These are phyloP conservation scores for Sclerotinia borealis DNA, from an alignment of 2,329 filamentous ascomycete species.

Conservation along the genomic window DNA sequence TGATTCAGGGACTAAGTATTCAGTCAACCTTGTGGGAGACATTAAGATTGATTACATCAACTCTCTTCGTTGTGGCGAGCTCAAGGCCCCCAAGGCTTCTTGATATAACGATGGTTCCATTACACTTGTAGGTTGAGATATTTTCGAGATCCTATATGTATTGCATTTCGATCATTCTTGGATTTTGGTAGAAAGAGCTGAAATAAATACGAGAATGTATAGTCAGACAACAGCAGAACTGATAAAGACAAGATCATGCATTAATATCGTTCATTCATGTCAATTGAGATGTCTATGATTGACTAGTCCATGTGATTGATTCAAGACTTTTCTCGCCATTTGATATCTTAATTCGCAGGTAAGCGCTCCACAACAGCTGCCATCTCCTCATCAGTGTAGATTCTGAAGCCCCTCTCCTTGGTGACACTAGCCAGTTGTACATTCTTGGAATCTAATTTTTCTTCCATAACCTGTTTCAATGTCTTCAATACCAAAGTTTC, in stretches of 20 bases:
- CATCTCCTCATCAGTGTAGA: conserved; percentile 99
- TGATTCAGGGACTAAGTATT: not conserved
- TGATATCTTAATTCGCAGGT: conserved; percentile 50
- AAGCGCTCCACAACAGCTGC: conserved; percentile 81
- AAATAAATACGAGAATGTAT: not conserved
- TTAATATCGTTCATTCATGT: conserved; percentile 12
- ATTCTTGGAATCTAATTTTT: conserved; percentile 98
- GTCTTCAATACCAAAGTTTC: conserved; percentile 96
- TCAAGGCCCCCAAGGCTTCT: not conserved
- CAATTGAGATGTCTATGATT: conserved; percentile 4
- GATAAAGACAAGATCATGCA: not conserved
- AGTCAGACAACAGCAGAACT: not conserved
- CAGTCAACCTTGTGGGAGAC: not conserved
- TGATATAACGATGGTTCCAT: not conserved
- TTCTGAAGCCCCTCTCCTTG: conserved; percentile 95
- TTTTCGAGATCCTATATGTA: not conserved
- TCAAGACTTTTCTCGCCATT: conserved; percentile 7
- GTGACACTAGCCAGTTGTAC: conserved; percentile 97
- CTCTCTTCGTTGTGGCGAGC: not conserved
- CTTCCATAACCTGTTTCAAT: conserved; percentile 99
- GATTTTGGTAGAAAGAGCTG: not conserved
- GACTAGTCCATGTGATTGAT: conserved; percentile 6
- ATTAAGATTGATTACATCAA: not conserved
- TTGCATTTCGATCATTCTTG: not conserved
- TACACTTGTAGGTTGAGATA: not conserved